Percentiles rank a stretch among this genome's conserved stretches.
Evolutionary conservation across 805 yeast species (phyloP).

Genomic region (Pichia gijzeniarum): DNA sequence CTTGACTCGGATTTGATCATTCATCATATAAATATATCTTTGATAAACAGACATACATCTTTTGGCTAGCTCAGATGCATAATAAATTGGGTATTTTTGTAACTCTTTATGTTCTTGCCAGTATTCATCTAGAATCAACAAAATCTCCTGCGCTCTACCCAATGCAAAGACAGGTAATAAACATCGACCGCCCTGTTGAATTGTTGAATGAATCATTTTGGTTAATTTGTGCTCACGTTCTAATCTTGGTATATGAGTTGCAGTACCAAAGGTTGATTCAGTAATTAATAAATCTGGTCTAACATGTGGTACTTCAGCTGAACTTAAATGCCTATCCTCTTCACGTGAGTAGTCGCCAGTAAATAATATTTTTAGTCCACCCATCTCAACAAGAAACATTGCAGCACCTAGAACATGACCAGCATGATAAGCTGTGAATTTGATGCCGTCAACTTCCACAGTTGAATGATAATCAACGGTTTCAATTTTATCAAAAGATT

Average conservation of each 20-base stretch:
- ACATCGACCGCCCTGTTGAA: conserved; percentile 85
- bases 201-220: conserved; percentile 73
- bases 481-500: conserved; percentile 84
- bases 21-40: conserved; percentile 96
- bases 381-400: conserved; percentile 92
- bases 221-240: conserved; percentile 83
- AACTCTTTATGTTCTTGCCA: conserved; percentile 84
- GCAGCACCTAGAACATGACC: conserved; percentile 99
- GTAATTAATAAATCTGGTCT: conserved; percentile 87
- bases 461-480: conserved; percentile 96
- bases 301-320: conserved; percentile 88
- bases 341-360: conserved; percentile 98
- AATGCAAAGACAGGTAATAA: conserved; percentile 91
- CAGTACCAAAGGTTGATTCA: conserved; percentile 97
- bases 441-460: conserved; percentile 85
- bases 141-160: conserved; percentile 93
- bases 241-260: conserved; percentile 85
- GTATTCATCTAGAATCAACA: conserved; percentile 87
- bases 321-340: conserved; percentile 88
- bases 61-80: conserved; percentile 88
- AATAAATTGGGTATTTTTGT: conserved; percentile 75
- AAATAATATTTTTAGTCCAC: conserved; percentile 80
- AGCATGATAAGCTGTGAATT: conserved; percentile 97
- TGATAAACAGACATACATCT: conserved; percentile 97
- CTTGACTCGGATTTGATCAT: conserved; percentile 73